Evolutionary conservation across 2,329 filamentous ascomycete genomes (phyloP), one percentile per base, ranked within the genome.

Genomic region (Phaeophleospora eucalypticola): DNA sequence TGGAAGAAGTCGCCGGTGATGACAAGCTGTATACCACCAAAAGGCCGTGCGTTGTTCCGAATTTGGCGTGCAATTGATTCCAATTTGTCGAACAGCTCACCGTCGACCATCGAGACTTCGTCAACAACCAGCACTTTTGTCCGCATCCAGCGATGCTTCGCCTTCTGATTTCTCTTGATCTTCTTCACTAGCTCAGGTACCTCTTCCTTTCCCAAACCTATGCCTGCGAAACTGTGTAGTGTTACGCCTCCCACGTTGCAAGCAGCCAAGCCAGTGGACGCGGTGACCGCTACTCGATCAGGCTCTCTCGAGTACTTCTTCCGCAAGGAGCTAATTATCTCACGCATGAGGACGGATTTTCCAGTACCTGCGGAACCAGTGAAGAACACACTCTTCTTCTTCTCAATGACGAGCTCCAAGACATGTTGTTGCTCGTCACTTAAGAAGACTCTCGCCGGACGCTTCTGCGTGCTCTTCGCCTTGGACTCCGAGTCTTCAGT

Each of bases 1-100:
- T 98, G 93, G 68, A 98, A 98, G 70, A 98, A 98, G 62, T 98
- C 93, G 2, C 93, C 93, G 0, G 93, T 98, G 49, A 98, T 87
- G 46, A 98, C 81, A 21, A 98, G 77, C 58, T 98, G 93, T 37
- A 98, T 97, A 4, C 93, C 93, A 45, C 93, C 94, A 74, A 95
- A 98, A 0, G 93, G 87, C 8, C 88, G 80, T 8, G 88, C 90
- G 58, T 95, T 96, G 64, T 94, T 95, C 44, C 90, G 82, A 52
- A 98, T 82, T 3, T 77, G 81, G 46, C 91, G 81, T 12, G 90
- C 91, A 56, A 98, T 86, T 51, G 86, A 81, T 52, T 94, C 89
- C 15, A 98, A 78, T 67, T 98, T 98, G 72, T 98, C 93, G 57
- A 97, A 98, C 0, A 98, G 76, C 27, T 96, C 90, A 1, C 89